Base-by-base conservation (phyloP, 768 basidiomycete genomes). In the Tephrocybe sp. region DNA sequence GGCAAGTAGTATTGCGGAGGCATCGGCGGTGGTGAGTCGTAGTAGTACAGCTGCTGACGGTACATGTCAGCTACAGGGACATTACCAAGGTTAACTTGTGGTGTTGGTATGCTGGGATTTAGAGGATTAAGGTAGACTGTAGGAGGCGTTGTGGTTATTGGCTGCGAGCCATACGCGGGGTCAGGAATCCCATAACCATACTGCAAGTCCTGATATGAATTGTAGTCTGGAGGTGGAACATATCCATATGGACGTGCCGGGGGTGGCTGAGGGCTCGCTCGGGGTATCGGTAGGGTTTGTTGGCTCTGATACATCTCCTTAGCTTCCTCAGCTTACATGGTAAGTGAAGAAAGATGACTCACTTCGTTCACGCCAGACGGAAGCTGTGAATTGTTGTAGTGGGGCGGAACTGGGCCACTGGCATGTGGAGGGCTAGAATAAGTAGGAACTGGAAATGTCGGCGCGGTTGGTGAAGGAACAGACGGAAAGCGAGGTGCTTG, bases 1-100 rank as follows among this genome's bases (percentile, higher is more conserved):
- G 80, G 73, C 60, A 82, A 85, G 60, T 74, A 89, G 60, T 75
- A 87, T 53, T 80, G 85, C 11, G 83, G 79, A 31, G 77, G 69
- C 4, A 77, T 26, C 3, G 26, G 72, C 39, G 77, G 74, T 40
- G 72, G 68, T 14, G 69, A 71, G 44, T 73, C 63, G 58, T 80
- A 87, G 47, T 80, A 87, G 66, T 80, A 86, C 45, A 81, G 54
- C 33, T 83, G 82, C 56, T 75, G 75, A 42, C 72, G 70, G 55
- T 70, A 70, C 20, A 72, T 54, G 47, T 75, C 75, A 45, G 67
- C 52, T 34, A 65, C 57, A 55, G 71, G 45, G 72, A 68, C 26
- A 70, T 64, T 55, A 75, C 65, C 58, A 69, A 68, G 22, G 33
- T 58, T 54, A 17, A 54, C 20, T 20, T 54, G 53, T 6, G 50